Percentiles rank a stretch among this genome's conserved stretches.
These are phyloP conservation scores for Eucalyptus viminalis DNA, from an alignment of 345 rosid genomes.

Conservation along the genomic window DNA sequence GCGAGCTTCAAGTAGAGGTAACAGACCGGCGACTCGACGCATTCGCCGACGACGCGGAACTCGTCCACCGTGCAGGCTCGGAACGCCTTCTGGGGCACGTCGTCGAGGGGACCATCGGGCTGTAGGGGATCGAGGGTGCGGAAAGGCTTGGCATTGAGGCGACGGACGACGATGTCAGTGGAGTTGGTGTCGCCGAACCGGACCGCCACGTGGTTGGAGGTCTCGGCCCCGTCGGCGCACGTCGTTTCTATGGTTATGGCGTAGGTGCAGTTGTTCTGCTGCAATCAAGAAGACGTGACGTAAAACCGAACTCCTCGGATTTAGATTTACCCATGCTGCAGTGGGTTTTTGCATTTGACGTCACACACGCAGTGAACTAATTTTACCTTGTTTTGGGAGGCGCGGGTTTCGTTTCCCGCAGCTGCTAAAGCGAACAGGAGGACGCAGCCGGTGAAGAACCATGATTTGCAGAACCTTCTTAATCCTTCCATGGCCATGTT, in stretches of 20 bases:
- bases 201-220: conserved; percentile 21
- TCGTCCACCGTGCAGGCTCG: conserved; percentile 39
- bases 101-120: conserved; percentile 13
- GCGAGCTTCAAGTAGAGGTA: conserved; percentile 24
- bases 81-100: conserved; percentile 29
- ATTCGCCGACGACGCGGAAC: conserved; percentile 18
- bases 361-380: background rate
- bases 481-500: background rate
- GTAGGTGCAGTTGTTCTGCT: conserved; percentile 31
- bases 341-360: background rate
- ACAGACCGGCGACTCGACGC: conserved; percentile 27
- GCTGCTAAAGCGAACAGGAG: conserved; percentile 9
- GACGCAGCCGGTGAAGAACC: conserved; percentile 1
- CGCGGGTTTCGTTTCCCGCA: background rate
- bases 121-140: conserved; percentile 24
- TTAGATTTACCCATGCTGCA: background rate
- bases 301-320: background rate
- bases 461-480: background rate
- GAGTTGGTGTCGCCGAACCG: conserved; percentile 33
- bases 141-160: conserved; percentile 19
- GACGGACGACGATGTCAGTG: conserved; percentile 21
- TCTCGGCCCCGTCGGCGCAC: conserved; percentile 29
- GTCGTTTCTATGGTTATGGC: conserved; percentile 33
- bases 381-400: background rate
- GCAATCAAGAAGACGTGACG: background rate